Percentiles rank a stretch among this genome's conserved stretches.
These are phyloP conservation scores for Eutreptiella sp. DNA, from an alignment of 208 protist species.

Conservation along the genomic window DNA sequence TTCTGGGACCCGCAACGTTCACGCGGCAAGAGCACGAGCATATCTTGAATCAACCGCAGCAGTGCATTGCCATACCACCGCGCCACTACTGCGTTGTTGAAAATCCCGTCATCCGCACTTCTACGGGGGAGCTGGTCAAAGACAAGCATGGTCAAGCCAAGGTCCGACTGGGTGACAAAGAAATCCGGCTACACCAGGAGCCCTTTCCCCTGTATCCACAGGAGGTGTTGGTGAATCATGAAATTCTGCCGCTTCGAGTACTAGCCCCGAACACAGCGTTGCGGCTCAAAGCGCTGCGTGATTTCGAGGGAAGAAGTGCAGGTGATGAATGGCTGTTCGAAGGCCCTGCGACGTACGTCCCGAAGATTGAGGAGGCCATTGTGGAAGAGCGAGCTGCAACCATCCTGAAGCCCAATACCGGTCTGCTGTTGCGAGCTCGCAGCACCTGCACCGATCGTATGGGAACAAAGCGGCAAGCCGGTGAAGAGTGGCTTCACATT, in stretches of 20 bases:
- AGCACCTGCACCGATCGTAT: conserved; percentile 57
- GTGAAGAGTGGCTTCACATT: conserved; percentile 61
- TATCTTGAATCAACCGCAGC: conserved; percentile 68
- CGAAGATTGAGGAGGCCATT: conserved; percentile 67
- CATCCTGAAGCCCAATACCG: conserved; percentile 70
- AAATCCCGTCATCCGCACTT: conserved; percentile 58
- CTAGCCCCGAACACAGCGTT: conserved; percentile 68
- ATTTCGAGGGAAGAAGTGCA: conserved; percentile 51
- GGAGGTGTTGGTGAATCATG: conserved; percentile 49
- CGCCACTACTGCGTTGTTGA: conserved; percentile 72
- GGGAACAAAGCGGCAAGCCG: conserved; percentile 40
- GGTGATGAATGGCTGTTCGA: conserved; percentile 81
- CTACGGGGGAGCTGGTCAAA: conserved; percentile 37
- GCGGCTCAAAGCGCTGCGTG: conserved; percentile 63
- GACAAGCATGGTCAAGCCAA: conserved; percentile 63
- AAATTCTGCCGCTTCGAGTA: conserved; percentile 56
- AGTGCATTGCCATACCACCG: conserved; percentile 65
- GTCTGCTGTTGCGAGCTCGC: conserved; percentile 68
- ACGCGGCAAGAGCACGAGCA: conserved; percentile 81
- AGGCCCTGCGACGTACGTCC: conserved; percentile 80
- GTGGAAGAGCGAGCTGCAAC: conserved; percentile 51
- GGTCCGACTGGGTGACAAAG: conserved; percentile 75
- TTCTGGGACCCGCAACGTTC: conserved; percentile 79
- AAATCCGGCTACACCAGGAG: conserved; percentile 77
- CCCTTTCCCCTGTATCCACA: conserved; percentile 85